These are phyloP conservation scores for Neonothopanus nambi DNA, from an alignment of 1,284 basidiomycete genomes.

Conservation along the genomic window DNA sequence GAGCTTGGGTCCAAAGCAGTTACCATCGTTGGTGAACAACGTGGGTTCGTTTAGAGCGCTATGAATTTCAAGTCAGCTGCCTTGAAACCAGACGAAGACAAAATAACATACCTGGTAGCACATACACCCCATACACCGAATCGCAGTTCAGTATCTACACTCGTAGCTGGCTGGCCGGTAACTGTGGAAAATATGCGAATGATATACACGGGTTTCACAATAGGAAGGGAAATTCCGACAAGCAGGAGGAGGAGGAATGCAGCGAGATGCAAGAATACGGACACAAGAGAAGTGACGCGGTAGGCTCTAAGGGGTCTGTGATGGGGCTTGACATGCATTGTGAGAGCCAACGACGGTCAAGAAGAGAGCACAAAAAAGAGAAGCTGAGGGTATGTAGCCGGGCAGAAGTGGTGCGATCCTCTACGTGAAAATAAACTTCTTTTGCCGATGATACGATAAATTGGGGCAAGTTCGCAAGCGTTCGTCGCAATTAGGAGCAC, in stretches of 20 bases:
- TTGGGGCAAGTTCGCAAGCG: too few species aligned
- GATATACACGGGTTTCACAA: slow-evolving; percentile 73
- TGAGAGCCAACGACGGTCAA: not conserved
- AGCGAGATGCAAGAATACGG: slow-evolving; percentile 46
- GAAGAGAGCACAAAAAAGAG: too few species aligned
- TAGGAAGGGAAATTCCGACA: slow-evolving; percentile 71
- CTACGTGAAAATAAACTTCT: too few species aligned
- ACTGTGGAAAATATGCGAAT: slow-evolving; percentile 51
- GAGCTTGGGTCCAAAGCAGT: slow-evolving; percentile 59
- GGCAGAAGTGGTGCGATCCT: not conserved
- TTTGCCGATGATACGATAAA: too few species aligned
- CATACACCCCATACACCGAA: slow-evolving; percentile 81
- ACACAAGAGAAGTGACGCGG: slow-evolving; percentile 44
- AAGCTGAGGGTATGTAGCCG: too few species aligned
- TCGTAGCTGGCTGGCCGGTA: slow-evolving; percentile 39
- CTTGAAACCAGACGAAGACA: not conserved
- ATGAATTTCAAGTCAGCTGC: not conserved
- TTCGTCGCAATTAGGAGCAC: too few species aligned
- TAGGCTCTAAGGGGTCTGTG: slow-evolving; percentile 46
- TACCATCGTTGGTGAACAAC: slow-evolving; percentile 32
- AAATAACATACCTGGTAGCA: slow-evolving; percentile 47
- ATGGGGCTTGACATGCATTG: slow-evolving; percentile 26
- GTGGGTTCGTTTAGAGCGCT: slow-evolving; percentile 33
- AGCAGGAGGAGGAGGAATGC: slow-evolving; percentile 73
- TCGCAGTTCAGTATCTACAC: slow-evolving; percentile 58